Evolutionary conservation across 2,329 filamentous ascomycete genomes (phyloP), one percentile per base, ranked within the genome.

Genomic region (Colletotrichum plurivorum): DNA sequence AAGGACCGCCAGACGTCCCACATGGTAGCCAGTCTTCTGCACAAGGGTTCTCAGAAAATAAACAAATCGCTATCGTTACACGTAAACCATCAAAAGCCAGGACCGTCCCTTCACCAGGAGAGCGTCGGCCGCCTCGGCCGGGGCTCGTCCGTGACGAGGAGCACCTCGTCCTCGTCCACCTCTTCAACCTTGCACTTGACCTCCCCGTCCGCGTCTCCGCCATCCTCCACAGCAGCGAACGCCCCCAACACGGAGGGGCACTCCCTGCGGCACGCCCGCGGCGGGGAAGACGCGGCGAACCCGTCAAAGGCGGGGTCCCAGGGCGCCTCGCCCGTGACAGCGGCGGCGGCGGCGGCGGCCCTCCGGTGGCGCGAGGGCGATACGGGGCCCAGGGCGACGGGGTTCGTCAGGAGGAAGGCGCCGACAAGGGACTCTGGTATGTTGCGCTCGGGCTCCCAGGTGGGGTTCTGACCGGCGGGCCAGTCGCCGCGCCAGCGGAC

Each of bases 401-500:
- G 61, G 13, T 73, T 72, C 56, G 79, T 81, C 9, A 77, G 67
- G 5, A 82, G 70, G 65, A 84, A 89, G 2, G 76, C 77, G 7
- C 75, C 77, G 1, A 88, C 77, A 46, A 88, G 73, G 0, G 67
- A 67, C 0, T 74, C 64, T 0, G 84, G 76, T 2, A 90, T 82
- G 60, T 89, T 87, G 4, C 81, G 81, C 70, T 85, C 83, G 0
- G 87, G 87, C 73, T 90, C 88, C 88, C 88, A 90, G 0, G 87
- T 86, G 0, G 86, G 85, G 63, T 90, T 89, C 73, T 89, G 82
- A 9, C 84, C 84, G 0, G 81, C 76, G 0, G 87, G 86, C 88
- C 88, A 90, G 67, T 87, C 76, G 8, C 88, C 88, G 52, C 83
- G 83, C 88, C 88, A 90, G 7, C 84, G 82, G 1, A 90, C 86